These are phyloP conservation scores for Suhomyces pyralidae DNA, from an alignment of 805 yeast genomes.

Conservation along the genomic window DNA sequence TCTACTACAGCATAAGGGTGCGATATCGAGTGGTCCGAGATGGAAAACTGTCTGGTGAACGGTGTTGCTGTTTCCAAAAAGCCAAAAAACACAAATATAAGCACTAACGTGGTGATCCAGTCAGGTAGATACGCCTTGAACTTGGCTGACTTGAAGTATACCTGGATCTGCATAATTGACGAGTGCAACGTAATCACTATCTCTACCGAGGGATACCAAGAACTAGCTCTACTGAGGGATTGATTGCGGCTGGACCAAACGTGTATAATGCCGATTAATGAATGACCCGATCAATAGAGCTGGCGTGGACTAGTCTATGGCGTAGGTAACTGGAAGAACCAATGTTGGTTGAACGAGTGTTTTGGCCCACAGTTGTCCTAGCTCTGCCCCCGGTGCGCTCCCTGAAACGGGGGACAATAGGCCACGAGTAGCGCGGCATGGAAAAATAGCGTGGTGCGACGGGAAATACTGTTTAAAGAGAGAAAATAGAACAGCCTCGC, in stretches of 20 bases:
- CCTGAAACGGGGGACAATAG: neutral
- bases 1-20: slow-evolving; percentile 35
- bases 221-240: neutral
- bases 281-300: neutral
- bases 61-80: slow-evolving; percentile 34
- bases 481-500: neutral
- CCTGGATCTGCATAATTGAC: neutral
- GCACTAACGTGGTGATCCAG: slow-evolving; percentile 26
- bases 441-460: neutral
- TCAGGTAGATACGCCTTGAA: slow-evolving; percentile 25
- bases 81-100: slow-evolving; percentile 25
- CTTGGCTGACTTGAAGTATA: slow-evolving; percentile 12
- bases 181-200: neutral
- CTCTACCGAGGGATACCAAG: neutral
- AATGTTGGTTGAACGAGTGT: neutral
- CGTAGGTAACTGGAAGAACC: neutral
- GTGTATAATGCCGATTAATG: neutral
- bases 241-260: neutral
- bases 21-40: slow-evolving; percentile 29
- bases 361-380: neutral
- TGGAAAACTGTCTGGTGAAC: slow-evolving; percentile 33
- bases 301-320: neutral
- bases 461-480: neutral
- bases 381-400: neutral
- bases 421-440: neutral